Evolutionary conservation across 2,329 filamentous ascomycete genomes (phyloP), one percentile per base, ranked within the genome.

Genomic region (Trichoderma cornu-damae): DNA sequence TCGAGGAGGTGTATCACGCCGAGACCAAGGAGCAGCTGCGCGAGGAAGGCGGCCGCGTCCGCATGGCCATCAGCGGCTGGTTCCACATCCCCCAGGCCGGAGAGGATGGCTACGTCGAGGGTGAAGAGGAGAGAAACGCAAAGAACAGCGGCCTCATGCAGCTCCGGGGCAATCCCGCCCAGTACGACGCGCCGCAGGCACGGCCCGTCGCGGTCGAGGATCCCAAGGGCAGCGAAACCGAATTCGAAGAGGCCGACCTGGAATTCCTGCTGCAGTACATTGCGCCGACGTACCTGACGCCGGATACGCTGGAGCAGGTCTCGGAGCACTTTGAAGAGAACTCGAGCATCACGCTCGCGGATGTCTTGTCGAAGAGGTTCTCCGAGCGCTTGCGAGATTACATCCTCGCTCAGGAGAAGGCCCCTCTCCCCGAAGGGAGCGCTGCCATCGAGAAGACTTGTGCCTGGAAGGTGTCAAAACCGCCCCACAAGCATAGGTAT

Each of bases 31-130:
- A 76, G 65, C 82, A 83, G 72, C 81, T 85, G 55, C 80, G 79
- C 69, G 84, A 79, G 71, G 82, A 92, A 59, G 87, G 87, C 16
- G 87, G 87, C 1, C 83, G 90, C 47, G 84, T 96, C 48, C 86
- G 94, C 64, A 97, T 99, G 93, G 94, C 94, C 50, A 96, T 99
- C 68, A 96, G 90, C 69, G 94, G 94, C 52, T 99, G 94, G 94
- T 99, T 95, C 72, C 94, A 99, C 73, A 97, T 99, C 62, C 94
- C 94, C 0, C 94, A 99, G 73, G 75, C 89, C 64, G 93, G 93
- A 57, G 94, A 99, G 72, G 90, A 96, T 24, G 94, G 94, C 42
- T 99, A 88, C 66, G 85, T 96, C 64, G 78, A 88, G 68, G 94
- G 93, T 3, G 80, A 94, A 55, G 93, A 97, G 71, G 90, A 95